Percentiles rank a stretch among this genome's conserved stretches.
These are phyloP conservation scores for Solanum infundibuliforme DNA, from an alignment of 257 asterid species.

Conservation along the genomic window DNA sequence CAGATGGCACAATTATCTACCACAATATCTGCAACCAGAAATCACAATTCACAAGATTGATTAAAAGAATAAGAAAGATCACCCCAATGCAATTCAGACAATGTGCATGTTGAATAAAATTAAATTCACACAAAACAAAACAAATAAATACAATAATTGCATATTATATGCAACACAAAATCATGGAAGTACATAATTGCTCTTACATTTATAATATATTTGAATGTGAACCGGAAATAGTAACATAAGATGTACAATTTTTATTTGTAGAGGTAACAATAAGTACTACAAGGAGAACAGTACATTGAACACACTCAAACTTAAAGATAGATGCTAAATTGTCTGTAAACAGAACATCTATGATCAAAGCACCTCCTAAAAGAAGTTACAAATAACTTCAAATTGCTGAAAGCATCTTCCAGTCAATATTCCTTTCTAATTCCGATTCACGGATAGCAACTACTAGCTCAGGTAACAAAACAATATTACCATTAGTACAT, in stretches of 20 bases:
- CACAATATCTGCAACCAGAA: conserved; percentile 62
- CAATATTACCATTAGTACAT: background rate
- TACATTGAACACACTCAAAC: background rate
- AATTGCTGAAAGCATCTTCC: background rate
- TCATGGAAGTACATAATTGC: background rate
- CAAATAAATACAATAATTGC: background rate
- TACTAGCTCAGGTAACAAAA: background rate
- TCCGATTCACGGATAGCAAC: background rate
- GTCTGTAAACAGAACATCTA: background rate
- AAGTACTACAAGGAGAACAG: background rate
- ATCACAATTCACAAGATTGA: background rate
- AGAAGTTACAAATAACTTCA: background rate
- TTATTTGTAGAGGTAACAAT: background rate
- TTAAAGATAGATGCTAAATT: background rate
- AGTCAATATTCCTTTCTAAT: background rate
- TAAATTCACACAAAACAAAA: background rate
- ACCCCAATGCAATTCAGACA: background rate
- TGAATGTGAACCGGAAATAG: background rate
- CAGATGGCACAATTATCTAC: conserved; percentile 96
- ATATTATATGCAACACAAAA: background rate
- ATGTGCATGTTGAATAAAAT: background rate
- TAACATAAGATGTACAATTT: background rate
- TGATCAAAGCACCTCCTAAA: background rate
- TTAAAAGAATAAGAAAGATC: background rate
- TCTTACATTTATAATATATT: background rate